Conservation (phyloP, 345 rosid species). For the Eucalyptus curtisii region DNA sequence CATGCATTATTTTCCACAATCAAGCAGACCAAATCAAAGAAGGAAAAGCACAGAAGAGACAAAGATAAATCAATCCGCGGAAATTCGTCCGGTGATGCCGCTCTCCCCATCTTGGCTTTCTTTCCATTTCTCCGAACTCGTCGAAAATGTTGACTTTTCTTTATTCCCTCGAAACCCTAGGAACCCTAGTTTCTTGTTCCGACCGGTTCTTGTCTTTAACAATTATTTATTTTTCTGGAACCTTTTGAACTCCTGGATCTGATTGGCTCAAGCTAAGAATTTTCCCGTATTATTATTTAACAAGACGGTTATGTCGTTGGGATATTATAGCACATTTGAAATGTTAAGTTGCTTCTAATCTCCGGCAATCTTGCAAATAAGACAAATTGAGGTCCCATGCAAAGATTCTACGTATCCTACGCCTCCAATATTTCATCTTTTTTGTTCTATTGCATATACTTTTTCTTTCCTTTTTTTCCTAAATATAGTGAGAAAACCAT, state of each 20-base stretch:
- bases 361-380: not conserved
- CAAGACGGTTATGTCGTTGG: not conserved
- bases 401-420: not conserved
- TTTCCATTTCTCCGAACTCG: not conserved
- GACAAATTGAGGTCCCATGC: not conserved
- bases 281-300: not conserved
- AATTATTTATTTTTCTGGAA: not conserved
- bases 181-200: not conserved
- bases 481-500: not conserved
- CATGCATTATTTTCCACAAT: not conserved
- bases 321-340: not conserved
- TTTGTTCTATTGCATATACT: not conserved
- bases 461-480: not conserved
- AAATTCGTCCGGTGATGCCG: not conserved
- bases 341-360: not conserved
- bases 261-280: not conserved
- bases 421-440: not conserved
- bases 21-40: not conserved
- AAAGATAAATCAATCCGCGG: not conserved
- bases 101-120: not conserved
- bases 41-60: not conserved
- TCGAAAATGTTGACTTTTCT: not conserved
- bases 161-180: not conserved
- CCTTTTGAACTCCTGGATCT: not conserved
- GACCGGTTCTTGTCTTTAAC: not conserved